These are phyloP conservation scores for Ascobolus immersus DNA, from an alignment of 495 filamentous ascomycete species.

Conservation along the genomic window DNA sequence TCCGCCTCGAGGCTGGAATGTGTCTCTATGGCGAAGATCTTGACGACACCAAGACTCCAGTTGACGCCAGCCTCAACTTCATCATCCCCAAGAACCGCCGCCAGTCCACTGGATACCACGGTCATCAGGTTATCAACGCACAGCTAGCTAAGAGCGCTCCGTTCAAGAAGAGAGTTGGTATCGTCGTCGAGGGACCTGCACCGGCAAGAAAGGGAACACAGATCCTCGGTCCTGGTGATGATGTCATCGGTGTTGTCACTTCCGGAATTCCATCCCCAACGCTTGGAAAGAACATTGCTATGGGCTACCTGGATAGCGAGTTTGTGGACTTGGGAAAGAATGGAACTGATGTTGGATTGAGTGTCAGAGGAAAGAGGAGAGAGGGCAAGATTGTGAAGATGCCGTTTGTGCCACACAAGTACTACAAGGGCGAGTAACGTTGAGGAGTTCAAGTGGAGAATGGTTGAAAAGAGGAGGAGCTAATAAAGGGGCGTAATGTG, in stretches of 20 bases:
- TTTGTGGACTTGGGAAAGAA: slow-evolving; percentile 66
- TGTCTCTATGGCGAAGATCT: slow-evolving; percentile 97
- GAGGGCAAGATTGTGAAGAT: slow-evolving; percentile 67
- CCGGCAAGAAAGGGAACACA: slow-evolving; percentile 75
- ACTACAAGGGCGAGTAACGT: slow-evolving; percentile 29
- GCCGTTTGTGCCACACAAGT: slow-evolving; percentile 76
- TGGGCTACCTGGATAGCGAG: slow-evolving; percentile 74
- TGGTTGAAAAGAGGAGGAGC: too few species aligned
- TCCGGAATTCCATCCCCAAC: slow-evolving; percentile 75
- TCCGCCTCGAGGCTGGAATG: slow-evolving; percentile 90
- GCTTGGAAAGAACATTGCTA: slow-evolving; percentile 70
- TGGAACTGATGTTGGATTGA: slow-evolving; percentile 57
- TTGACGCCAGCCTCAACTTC: slow-evolving; percentile 63
- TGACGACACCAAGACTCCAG: slow-evolving; percentile 66
- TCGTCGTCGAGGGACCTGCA: slow-evolving; percentile 55
- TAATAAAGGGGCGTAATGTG: too few species aligned
- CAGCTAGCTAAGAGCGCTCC: slow-evolving; percentile 14
- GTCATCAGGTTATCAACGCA: background rate
- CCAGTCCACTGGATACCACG: slow-evolving; percentile 23
- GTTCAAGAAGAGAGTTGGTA: slow-evolving; percentile 28
- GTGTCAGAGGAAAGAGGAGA: slow-evolving; percentile 57
- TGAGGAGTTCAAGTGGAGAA: too few species aligned
- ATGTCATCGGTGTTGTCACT: slow-evolving; percentile 48
- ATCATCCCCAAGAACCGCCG: slow-evolving; percentile 57
- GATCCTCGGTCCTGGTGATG: slow-evolving; percentile 35